Percentiles rank a stretch among this genome's conserved stretches.
Evolutionary conservation across 148 eudicot genomes (phyloP).

Genomic region (Chenopodium formosanum): DNA sequence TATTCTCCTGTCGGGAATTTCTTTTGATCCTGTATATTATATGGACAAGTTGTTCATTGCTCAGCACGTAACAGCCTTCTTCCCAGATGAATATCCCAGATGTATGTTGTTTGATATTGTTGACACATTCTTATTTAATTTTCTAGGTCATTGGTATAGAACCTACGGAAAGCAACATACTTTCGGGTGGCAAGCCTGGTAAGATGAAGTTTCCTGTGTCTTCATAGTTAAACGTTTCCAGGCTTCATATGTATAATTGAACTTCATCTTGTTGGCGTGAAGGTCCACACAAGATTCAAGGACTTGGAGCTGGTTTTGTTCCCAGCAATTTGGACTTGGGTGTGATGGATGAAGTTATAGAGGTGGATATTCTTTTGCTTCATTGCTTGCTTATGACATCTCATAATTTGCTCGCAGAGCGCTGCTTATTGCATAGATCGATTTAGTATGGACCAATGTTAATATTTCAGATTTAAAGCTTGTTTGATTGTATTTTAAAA

Average conservation of each 20-base stretch:
- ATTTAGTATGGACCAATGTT: not conserved
- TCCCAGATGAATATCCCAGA: not conserved
- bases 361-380: slow-evolving; percentile 43
- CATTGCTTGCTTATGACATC: not conserved
- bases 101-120: not conserved
- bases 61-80: not conserved
- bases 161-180: slow-evolving; percentile 92
- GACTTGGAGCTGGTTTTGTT: slow-evolving; percentile 98
- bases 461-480: not conserved
- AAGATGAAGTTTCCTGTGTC: slow-evolving; percentile 28
- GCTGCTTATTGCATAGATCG: not conserved
- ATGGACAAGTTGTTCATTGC: not conserved
- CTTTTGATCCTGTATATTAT: not conserved
- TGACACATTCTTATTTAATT: slow-evolving; percentile 12
- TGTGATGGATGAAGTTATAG: slow-evolving; percentile 87
- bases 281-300: slow-evolving; percentile 99
- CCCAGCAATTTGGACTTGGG: slow-evolving; percentile 76
- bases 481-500: no score
- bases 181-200: slow-evolving; percentile 99
- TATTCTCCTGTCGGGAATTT: not conserved
- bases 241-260: slow-evolving; percentile 12
- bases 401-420: not conserved
- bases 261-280: slow-evolving; percentile 27
- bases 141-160: slow-evolving; percentile 85
- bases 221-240: slow-evolving; percentile 3